phyloP scores from a whole-genome alignment of 2,329 filamentous ascomycete species.

The Zymoseptoria tritici region DNA sequence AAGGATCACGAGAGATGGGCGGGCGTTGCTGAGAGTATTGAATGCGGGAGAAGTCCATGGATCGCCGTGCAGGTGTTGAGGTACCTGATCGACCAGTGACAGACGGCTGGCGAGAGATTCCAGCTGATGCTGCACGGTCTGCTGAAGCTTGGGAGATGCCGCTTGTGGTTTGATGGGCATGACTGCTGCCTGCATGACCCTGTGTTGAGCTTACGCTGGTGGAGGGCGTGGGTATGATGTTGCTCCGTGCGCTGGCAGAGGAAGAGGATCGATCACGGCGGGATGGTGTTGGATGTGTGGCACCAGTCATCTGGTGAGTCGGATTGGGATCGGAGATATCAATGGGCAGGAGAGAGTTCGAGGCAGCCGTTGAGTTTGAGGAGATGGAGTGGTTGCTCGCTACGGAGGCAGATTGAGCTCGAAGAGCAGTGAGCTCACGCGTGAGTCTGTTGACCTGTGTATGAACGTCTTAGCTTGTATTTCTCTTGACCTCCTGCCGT shows the following conservation, averaged over 20 bases:
- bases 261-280: conserved; percentile 41
- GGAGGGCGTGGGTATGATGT: conserved; percentile 17
- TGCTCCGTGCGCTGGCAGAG: conserved; percentile 23
- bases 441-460: conserved; percentile 81
- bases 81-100: conserved; percentile 26
- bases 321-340: conserved; percentile 43
- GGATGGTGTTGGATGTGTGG: conserved; percentile 47
- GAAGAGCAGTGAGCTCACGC: conserved; percentile 78
- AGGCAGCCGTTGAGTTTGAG: conserved; percentile 46
- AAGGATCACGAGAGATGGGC: conserved; percentile 26
- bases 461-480: not conserved
- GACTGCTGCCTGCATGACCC: conserved; percentile 17
- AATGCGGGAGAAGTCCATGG: conserved; percentile 21
- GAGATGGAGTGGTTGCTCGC: conserved; percentile 49
- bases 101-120: conserved; percentile 28
- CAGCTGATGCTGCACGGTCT: conserved; percentile 29
- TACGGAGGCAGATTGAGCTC: conserved; percentile 56
- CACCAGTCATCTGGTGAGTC: conserved; percentile 38
- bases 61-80: conserved; percentile 29
- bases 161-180: conserved; percentile 12
- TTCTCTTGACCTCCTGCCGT: not conserved
- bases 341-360: conserved; percentile 34
- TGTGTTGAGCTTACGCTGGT: conserved; percentile 17
- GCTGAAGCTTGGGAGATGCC: conserved; percentile 30
- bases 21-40: conserved; percentile 26